Evolutionary conservation across 2,329 filamentous ascomycete species (phyloP), one percentile per base, ranked within the genome.

Genomic region (Xenosphaeropsis pyriputrescens): DNA sequence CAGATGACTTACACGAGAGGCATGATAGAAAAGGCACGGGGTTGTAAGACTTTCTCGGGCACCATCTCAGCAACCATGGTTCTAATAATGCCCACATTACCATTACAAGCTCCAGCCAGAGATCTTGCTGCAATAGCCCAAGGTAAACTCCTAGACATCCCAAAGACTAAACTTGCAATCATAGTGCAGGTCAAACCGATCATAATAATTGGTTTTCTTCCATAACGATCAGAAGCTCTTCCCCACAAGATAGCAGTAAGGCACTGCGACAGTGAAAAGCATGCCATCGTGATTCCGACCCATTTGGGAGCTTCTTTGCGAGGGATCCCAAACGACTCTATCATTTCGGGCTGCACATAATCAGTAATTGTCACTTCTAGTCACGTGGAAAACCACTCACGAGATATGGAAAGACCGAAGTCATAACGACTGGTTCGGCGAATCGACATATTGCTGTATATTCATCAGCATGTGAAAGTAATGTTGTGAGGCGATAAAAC

Each of bases 51-150:
- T 55, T 72, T 85, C 56, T 91, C 77, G 0, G 85, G 83, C 2
- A 94, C 86, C 69, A 95, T 77, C 57, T 95, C 89, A 0, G 89
- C 89, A 2, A 95, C 86, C 63, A 91, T 85, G 13, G 85, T 93
- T 46, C 88, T 66, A 45, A 95, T 79, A 43, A 95, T 95, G 2
- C 91, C 83, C 77, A 72, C 73, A 53, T 95, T 96, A 38, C 89
- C 91, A 53, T 94, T 95, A 33, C 82, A 78, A 8, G 79, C 69
- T 2, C 91, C 89, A 48, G 84, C 72, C n/a, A 95, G 62, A 6
- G 76, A 80, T 51, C 89, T 74, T 11, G 85, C 72, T 4, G 68
- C 56, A 31, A 98, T 79, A 1, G 88, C 83, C 83, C 91, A 88
- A 3, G 74, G 60, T 8, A 96, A 60, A 45, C 68, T 85, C 3